Conservation (phyloP, 768 basidiomycete species). For the Pulveroboletus sp. region DNA sequence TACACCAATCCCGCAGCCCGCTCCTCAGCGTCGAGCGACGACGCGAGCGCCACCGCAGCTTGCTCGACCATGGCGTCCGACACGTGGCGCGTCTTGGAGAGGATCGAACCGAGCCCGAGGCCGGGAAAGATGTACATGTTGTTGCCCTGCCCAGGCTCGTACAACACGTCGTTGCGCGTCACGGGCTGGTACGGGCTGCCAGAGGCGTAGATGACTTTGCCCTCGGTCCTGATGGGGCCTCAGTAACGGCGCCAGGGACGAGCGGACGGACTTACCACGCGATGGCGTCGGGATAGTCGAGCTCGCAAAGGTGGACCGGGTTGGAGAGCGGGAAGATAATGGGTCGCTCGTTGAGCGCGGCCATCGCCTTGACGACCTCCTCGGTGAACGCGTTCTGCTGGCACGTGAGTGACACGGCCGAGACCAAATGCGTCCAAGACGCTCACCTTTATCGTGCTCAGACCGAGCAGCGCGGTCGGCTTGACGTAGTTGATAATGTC, state of each 20-base stretch:
- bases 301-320: constrained; percentile 57
- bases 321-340: constrained; percentile 83
- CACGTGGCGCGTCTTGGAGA: constrained; percentile 53
- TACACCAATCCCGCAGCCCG: constrained; percentile 54
- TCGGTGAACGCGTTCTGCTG: constrained; percentile 55
- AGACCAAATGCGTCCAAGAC: background rate
- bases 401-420: background rate
- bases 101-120: constrained; percentile 59
- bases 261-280: constrained; percentile 38
- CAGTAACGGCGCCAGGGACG: background rate
- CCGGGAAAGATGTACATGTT: constrained; percentile 73
- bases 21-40: constrained; percentile 56
- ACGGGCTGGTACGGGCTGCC: constrained; percentile 65
- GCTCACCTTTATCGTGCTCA: constrained; percentile 52
- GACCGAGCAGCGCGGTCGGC: constrained; percentile 73
- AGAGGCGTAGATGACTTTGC: constrained; percentile 65
- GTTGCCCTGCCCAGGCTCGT: constrained; percentile 74
- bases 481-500: constrained; percentile 70
- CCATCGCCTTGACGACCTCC: constrained; percentile 60
- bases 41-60: constrained; percentile 56
- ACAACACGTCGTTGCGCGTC: constrained; percentile 41
- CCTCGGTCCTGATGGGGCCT: constrained; percentile 48
- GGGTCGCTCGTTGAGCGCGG: constrained; percentile 59
- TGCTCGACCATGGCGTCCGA: constrained; percentile 70
- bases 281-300: constrained; percentile 59